A percentile compares a stretch with the other conserved stretches of the same genome.
Conservation (phyloP, 2,329 filamentous ascomycete genomes). For the Cordyceps pruinosa region DNA sequence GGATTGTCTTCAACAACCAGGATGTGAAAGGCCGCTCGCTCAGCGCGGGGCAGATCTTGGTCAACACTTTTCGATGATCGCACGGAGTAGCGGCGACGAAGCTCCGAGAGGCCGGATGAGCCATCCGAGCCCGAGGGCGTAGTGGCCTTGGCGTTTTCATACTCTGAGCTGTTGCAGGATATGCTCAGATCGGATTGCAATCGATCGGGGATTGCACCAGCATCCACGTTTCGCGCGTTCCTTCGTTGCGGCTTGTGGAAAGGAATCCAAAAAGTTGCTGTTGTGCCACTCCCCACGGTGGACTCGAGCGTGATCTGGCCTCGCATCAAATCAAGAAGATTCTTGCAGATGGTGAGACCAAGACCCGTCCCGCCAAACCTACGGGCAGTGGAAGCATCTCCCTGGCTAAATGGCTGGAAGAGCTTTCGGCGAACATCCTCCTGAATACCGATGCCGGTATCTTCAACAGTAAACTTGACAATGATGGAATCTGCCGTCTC, state of each 20-base stretch:
- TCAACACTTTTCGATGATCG: constrained; percentile 31
- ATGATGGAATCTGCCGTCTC: constrained; percentile 59
- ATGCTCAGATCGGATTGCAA: constrained; percentile 57
- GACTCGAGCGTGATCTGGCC: constrained; percentile 68
- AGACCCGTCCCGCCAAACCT: constrained; percentile 75
- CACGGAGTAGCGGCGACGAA: constrained; percentile 27
- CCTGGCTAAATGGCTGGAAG: constrained; percentile 77
- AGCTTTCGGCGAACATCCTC: constrained; percentile 65
- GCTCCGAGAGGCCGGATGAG: constrained; percentile 17
- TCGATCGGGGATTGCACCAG: constrained; percentile 60
- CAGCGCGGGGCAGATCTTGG: constrained; percentile 44
- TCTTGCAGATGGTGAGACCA: constrained; percentile 75
- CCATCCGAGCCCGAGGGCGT: constrained; percentile 31
- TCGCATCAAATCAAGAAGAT: constrained; percentile 71
- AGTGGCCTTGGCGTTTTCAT: constrained; percentile 37
- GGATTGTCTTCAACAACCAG: constrained; percentile 75
- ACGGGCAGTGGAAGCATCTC: constrained; percentile 70
- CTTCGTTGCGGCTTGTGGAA: constrained; percentile 61
- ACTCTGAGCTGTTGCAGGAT: constrained; percentile 62
- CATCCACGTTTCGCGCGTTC: constrained; percentile 45
- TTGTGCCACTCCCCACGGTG: constrained; percentile 59
- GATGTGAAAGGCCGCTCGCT: constrained; percentile 60
- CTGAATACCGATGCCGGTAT: constrained; percentile 76
- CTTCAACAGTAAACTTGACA: constrained; percentile 65
- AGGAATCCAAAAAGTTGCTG: constrained; percentile 68